Base-by-base conservation (phyloP, 768 basidiomycete species). In the Mycena belliarum region DNA sequence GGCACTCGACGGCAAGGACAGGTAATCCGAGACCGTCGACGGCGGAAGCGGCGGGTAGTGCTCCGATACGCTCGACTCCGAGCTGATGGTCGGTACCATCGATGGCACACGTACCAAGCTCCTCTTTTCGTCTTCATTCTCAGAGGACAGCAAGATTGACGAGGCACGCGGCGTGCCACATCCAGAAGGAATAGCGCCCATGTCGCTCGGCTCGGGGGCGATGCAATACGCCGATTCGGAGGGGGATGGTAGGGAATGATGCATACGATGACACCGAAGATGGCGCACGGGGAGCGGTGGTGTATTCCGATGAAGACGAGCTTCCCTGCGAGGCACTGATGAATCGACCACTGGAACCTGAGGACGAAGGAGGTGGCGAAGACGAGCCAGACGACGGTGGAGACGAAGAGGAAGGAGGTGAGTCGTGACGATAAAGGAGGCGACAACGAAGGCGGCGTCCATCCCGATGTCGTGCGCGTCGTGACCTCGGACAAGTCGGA, bases 181-280 rank as follows among this genome's bases (percentile, higher is more conserved):
- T 49, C 76, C 75, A 0, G 78, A 78, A 1, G 80, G 78, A 47
- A 80, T 79, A 10, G 75, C 75, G 28, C 68, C 66, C 0, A 66
- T 69, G 49, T 81, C 73, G 35, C 71, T 75, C 2, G 79, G 79
- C 35, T 56, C 57, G 6, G 49, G 45, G 18, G 58, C 62, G 10
- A 57, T 63, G 21, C 44, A 15, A 70, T 83, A 81, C 55, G 71
- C 67, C n/a, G 73, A 79, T 49, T 80, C 77, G 1, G 82, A 85
- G 14, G 85, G n/a, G 85, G 59, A 86, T 86, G 4, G 80, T 82
- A 1, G 84, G 84, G 53, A 86, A 69, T 6, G 84, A 86, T 54
- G 75, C 75, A 68, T 81, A 84, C 0, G 84, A 86, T 7, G 76
- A 72, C 12, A 14, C 40, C 1, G 81, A 81, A 0, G 77, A 74